These are phyloP conservation scores for Cryptosporidium xiaoi DNA, from an alignment of 169 alveolate species.

Conservation along the genomic window DNA sequence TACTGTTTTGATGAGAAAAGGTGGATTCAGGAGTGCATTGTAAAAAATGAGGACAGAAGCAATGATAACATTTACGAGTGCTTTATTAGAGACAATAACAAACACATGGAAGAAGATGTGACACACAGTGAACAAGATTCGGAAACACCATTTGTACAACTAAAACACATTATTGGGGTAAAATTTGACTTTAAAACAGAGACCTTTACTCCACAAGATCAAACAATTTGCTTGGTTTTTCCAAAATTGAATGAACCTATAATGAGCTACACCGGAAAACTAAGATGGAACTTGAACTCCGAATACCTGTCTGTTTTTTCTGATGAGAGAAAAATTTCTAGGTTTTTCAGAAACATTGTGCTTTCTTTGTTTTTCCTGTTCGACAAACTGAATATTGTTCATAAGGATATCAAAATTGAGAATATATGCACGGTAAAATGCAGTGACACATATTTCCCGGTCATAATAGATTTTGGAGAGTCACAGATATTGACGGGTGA, in stretches of 20 bases:
- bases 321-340: constrained; percentile 19
- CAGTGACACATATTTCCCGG: background rate
- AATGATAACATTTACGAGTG: background rate
- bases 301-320: constrained; percentile 2
- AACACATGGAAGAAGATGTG: too few relatives aligned
- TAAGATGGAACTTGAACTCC: constrained; percentile 36
- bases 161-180: constrained; percentile 46
- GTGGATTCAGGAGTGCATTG: constrained; percentile 13
- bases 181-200: constrained; percentile 24
- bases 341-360: constrained; percentile 16
- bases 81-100: too few relatives aligned
- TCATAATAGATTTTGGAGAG: constrained; percentile 64
- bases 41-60: background rate
- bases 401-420: constrained; percentile 61
- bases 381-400: constrained; percentile 35
- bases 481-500: constrained; percentile 19
- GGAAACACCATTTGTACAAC: constrained; percentile 19
- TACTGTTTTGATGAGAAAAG: constrained; percentile 1
- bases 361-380: background rate
- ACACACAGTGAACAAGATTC: background rate
- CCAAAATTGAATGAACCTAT: constrained; percentile 43
- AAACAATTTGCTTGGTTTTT: constrained; percentile 20
- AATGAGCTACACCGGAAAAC: constrained; percentile 17
- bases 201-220: constrained; percentile 18
- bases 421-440: constrained; percentile 20